A percentile compares a stretch with the other conserved stretches of the same genome.
phyloP scores from a whole-genome alignment of 768 basidiomycete species.

The Boletus fagicola region DNA sequence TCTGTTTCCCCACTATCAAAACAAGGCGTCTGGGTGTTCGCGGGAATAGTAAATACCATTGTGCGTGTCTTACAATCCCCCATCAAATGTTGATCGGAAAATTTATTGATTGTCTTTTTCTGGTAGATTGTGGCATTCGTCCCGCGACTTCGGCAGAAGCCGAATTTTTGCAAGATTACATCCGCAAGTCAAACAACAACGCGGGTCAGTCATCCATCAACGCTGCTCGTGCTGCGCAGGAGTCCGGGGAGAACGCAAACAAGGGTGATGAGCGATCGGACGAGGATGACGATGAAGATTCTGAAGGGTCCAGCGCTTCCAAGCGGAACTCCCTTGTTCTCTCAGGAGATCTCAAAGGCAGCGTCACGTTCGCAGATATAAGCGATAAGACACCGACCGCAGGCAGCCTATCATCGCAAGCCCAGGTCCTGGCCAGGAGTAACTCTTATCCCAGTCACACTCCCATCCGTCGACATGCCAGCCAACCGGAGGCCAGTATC shows the following conservation, averaged over 20 bases:
- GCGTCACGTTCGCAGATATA: conserved; percentile 58
- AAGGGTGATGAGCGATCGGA: conserved; percentile 72
- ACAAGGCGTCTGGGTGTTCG: conserved; percentile 88
- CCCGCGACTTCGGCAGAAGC: conserved; percentile 89
- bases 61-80: conserved; percentile 49
- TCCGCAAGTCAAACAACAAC: conserved; percentile 86
- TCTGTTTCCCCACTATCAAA: conserved; percentile 94
- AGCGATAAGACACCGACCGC: conserved; percentile 88
- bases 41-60: conserved; percentile 97
- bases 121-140: conserved; percentile 83
- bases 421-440: conserved; percentile 59
- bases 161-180: conserved; percentile 90
- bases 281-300: conserved; percentile 87
- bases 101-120: conserved; percentile 29
- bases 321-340: conserved; percentile 75
- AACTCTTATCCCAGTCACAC: conserved; percentile 65
- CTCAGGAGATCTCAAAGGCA: conserved; percentile 58
- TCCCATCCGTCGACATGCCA: conserved; percentile 70
- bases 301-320: conserved; percentile 70
- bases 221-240: conserved; percentile 69
- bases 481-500: conserved; percentile 54
- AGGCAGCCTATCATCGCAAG: conserved; percentile 71
- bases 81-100: conserved; percentile 33
- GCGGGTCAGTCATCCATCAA: conserved; percentile 74
- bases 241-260: conserved; percentile 58